phyloP scores from a whole-genome alignment of 345 rosid species.

The Rhizophora mangle region DNA sequence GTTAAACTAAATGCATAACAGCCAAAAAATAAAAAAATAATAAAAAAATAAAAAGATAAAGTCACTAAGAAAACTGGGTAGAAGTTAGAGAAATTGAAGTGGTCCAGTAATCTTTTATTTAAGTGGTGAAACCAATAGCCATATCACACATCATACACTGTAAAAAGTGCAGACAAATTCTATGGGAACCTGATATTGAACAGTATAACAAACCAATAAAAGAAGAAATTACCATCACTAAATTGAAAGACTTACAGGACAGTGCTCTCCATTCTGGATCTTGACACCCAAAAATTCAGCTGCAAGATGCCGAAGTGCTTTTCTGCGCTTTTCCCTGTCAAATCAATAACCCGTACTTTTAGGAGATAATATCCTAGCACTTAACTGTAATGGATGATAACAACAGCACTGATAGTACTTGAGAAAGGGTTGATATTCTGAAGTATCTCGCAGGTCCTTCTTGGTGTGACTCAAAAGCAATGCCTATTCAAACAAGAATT shows the following conservation, averaged over 20 bases:
- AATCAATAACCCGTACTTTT: background rate
- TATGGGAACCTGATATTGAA: background rate
- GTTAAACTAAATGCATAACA: too few relatives aligned
- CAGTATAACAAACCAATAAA: background rate
- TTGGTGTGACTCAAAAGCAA: constrained; percentile 81
- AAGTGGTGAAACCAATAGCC: background rate
- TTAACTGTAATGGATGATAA: background rate
- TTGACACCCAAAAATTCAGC: constrained; percentile 73
- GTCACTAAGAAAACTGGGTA: too few relatives aligned
- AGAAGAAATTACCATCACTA: background rate
- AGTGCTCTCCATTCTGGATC: constrained; percentile 94
- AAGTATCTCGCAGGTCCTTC: constrained; percentile 72
- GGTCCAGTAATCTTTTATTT: background rate
- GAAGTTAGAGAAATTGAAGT: background rate
- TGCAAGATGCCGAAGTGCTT: constrained; percentile 76
- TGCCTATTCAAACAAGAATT: constrained; percentile 41
- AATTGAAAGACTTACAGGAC: constrained; percentile 59
- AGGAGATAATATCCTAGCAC: background rate
- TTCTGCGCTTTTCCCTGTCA: constrained; percentile 61
- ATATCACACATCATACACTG: background rate
- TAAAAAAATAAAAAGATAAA: too few relatives aligned
- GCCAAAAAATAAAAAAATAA: too few relatives aligned
- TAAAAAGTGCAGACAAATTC: background rate
- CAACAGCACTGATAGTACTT: constrained; percentile 40
- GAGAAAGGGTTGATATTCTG: constrained; percentile 72